Base-by-base conservation (phyloP, 192 early-diverging fungal species). In the Linnemannia schmuckeri region DNA sequence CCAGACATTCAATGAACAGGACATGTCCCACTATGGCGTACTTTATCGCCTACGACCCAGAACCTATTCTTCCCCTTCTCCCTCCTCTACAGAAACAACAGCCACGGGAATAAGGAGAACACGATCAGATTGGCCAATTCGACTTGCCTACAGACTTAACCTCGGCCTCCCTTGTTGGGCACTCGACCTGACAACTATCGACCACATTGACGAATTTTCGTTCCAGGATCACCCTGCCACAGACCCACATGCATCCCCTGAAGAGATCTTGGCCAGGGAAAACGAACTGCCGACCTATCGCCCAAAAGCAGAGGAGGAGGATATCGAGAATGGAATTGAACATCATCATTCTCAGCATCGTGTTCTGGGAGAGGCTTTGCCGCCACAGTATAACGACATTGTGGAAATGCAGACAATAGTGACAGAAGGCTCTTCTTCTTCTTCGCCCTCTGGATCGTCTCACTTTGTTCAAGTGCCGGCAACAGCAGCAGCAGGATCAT, bases 141-240 rank as follows among this genome's bases (percentile, higher is more conserved):
- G 85, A 61, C 37, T 66, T 54, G 79, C 66, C 18, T 73, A 81
- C 75, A 49, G 76, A 27, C 47, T 81, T 1, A 87, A 87, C 35
- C 47, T 87, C 33, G 85, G 79, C 1, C 57, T 87, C 0, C 85
- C 85, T 3, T 55, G 71, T 38, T 81, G 75, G 71, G 52, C 72
- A 7, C 35, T 81, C 0, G 85, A 87, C 20, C 68, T 87, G 52
- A 87, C 80, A 18, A 87, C 85, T 24, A 78, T 81, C 33, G 76
- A 81, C 47, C 85, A 87, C 30, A 87, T 87, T 37, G 85, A 87
- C 54, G 72, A 81, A 42, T 61, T 71, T 63, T 87, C 85, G 10
- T 87, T 87, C 33, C 75, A 81, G 46, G 72, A 81, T 17, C 79
- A 87, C 37, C 85, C 85, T 27, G 76, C 85, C 6, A 6, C 63